phyloP scores from a whole-genome alignment of 2,329 filamentous ascomycete genomes.

The Aaosphaeria pasadenensis region DNA sequence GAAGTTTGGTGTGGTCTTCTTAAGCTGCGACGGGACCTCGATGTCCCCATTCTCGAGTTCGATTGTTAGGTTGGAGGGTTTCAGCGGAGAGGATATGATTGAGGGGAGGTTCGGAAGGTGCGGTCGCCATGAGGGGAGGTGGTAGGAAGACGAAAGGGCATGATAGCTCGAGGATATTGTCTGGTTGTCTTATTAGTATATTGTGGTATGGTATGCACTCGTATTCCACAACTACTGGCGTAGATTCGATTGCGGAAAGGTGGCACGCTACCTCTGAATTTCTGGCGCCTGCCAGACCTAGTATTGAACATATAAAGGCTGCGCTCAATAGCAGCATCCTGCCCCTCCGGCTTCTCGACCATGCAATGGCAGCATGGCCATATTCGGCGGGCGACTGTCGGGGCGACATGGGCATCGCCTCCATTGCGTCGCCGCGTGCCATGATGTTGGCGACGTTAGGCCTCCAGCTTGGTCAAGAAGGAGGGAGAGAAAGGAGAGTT shows the following conservation, averaged over 20 bases:
- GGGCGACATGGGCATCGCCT: slow-evolving; percentile 23
- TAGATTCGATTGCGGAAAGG: background rate
- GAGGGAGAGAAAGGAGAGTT: too few relatives aligned
- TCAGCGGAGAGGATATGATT: slow-evolving; percentile 23
- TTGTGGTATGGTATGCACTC: background rate
- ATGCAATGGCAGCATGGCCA: slow-evolving; percentile 26
- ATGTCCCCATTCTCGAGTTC: slow-evolving; percentile 32
- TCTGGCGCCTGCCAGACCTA: slow-evolving; percentile 4
- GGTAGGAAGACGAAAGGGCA: slow-evolving; percentile 20
- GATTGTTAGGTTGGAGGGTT: slow-evolving; percentile 32
- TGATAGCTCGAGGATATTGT: slow-evolving; percentile 24
- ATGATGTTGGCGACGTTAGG: background rate
- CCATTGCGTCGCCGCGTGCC: slow-evolving; percentile 23
- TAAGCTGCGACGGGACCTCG: slow-evolving; percentile 23
- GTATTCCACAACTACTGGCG: background rate
- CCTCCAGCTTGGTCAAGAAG: too few relatives aligned
- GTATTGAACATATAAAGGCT: too few relatives aligned
- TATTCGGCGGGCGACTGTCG: slow-evolving; percentile 18
- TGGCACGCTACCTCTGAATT: slow-evolving; percentile 15
- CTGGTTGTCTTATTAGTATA: slow-evolving; percentile 13
- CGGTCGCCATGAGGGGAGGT: slow-evolving; percentile 25
- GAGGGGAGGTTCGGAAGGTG: slow-evolving; percentile 20
- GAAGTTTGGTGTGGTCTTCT: slow-evolving; percentile 41
- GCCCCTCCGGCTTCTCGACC: slow-evolving; percentile 27
- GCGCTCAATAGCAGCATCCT: slow-evolving; percentile 6